Conservation (phyloP, 2,329 filamentous ascomycete species). For the Claviceps lovelessii region DNA sequence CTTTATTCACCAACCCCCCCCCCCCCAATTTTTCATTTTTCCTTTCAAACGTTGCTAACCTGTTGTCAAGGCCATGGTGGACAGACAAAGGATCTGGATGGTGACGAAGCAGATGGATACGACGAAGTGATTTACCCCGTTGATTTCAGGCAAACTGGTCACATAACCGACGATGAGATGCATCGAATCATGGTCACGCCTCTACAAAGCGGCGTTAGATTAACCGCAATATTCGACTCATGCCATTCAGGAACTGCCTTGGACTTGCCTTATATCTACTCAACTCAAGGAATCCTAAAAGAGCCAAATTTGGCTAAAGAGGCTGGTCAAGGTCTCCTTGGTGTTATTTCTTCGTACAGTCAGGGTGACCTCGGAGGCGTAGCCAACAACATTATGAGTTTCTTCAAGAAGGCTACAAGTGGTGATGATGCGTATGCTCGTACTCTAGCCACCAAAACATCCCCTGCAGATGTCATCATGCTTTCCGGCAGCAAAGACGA, state of each 20-base stretch:
- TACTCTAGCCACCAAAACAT: constrained; percentile 77
- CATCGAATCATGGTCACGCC: constrained; percentile 56
- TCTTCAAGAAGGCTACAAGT: constrained; percentile 78
- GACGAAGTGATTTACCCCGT: constrained; percentile 77
- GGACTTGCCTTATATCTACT: constrained; percentile 55
- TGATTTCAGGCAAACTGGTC: constrained; percentile 64
- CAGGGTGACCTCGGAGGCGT: constrained; percentile 70
- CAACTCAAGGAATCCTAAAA: constrained; percentile 53
- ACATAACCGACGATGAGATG: constrained; percentile 76
- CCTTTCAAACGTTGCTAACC: neutral
- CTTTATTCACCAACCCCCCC: too few species aligned
- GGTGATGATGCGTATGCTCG: constrained; percentile 73
- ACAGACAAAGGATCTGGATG: constrained; percentile 66
- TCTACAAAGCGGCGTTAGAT: constrained; percentile 38
- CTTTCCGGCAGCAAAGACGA: constrained; percentile 94
- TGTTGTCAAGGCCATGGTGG: constrained; percentile 51
- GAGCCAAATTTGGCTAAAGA: constrained; percentile 55
- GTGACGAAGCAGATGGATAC: constrained; percentile 68
- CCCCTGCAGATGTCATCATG: constrained; percentile 91
- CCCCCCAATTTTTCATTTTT: neutral
- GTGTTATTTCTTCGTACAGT: constrained; percentile 44
- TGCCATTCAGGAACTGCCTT: constrained; percentile 54
- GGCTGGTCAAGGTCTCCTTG: constrained; percentile 48
- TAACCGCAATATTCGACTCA: constrained; percentile 51
- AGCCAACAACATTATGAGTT: constrained; percentile 61